Percentiles rank a stretch among this genome's conserved stretches.
phyloP scores from a whole-genome alignment of 116 monocot genomes.

The Iris pallida region DNA sequence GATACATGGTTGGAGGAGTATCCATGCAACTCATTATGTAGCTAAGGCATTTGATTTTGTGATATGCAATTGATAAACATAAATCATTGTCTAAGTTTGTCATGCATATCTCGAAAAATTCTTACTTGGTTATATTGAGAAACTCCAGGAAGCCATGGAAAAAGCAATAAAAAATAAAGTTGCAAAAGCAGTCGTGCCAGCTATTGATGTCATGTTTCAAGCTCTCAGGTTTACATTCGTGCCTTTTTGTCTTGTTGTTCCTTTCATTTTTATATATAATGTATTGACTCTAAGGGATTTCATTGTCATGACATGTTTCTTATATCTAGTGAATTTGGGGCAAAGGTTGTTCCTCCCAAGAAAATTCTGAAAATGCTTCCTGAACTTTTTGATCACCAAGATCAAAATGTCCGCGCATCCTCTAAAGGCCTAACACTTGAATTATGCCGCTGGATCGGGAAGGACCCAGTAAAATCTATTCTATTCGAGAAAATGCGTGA shows the following conservation, averaged over 20 bases:
- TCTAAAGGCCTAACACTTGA: slow-evolving; percentile 96
- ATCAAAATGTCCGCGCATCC: slow-evolving; percentile 93
- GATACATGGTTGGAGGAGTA: too few relatives aligned
- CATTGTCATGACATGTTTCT: slow-evolving; percentile 3
- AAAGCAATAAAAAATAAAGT: slow-evolving; percentile 99
- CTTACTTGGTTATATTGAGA: slow-evolving; percentile 5
- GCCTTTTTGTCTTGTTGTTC: neutral
- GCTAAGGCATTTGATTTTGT: too few relatives aligned
- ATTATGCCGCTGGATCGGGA: slow-evolving; percentile 99
- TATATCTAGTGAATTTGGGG: slow-evolving; percentile 87
- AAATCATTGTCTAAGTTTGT: too few relatives aligned
- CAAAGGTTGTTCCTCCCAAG: slow-evolving; percentile 92
- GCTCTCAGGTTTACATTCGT: slow-evolving; percentile 66
- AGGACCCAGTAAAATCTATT: slow-evolving; percentile 95
- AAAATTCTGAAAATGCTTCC: slow-evolving; percentile 98
- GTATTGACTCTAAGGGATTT: neutral
- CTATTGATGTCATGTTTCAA: slow-evolving; percentile 99
- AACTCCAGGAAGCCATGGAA: slow-evolving; percentile 89
- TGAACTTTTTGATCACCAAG: slow-evolving; percentile 98
- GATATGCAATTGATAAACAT: too few relatives aligned
- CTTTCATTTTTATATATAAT: slow-evolving; percentile 7
- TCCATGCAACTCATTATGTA: too few relatives aligned
- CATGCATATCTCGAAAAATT: neutral
- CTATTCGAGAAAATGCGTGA: slow-evolving; percentile 99
- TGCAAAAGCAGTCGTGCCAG: slow-evolving; percentile 98